A percentile compares a stretch with the other conserved stretches of the same genome.
These are phyloP conservation scores for Mimosa bimucronata DNA, from an alignment of 306 rosid genomes.

Conservation along the genomic window DNA sequence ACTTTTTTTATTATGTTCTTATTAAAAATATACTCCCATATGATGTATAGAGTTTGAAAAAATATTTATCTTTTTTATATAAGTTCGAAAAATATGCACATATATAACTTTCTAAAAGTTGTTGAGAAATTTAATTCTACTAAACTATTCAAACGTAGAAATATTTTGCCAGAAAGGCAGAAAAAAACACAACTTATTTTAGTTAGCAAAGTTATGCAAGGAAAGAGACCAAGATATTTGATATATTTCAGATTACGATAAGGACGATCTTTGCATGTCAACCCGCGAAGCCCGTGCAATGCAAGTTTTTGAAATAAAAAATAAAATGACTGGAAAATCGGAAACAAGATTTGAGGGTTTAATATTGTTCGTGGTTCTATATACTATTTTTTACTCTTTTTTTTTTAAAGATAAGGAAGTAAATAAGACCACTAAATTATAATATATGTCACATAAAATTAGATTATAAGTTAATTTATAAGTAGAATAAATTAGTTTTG, in stretches of 20 bases:
- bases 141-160: neutral
- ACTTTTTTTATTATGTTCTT: no score
- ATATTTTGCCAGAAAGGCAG: neutral
- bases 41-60: no score
- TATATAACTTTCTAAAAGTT: neutral
- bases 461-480: no score
- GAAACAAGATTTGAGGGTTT: neutral
- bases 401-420: no score
- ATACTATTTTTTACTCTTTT: no score
- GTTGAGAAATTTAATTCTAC: neutral
- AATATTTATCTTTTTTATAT: no score
- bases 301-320: neutral
- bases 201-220: no score
- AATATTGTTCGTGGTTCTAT: no score
- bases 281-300: neutral
- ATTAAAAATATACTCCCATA: no score
- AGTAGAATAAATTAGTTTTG: no score
- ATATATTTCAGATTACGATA: neutral
- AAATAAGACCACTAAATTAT: no score
- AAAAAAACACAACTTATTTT: neutral
- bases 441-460: no score
- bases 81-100: neutral
- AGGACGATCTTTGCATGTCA: neutral
- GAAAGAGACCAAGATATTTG: neutral
- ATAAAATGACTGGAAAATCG: neutral